Evolutionary conservation across 2,329 filamentous ascomycete genomes (phyloP).

Genomic region (Colletotrichum sp.): DNA sequence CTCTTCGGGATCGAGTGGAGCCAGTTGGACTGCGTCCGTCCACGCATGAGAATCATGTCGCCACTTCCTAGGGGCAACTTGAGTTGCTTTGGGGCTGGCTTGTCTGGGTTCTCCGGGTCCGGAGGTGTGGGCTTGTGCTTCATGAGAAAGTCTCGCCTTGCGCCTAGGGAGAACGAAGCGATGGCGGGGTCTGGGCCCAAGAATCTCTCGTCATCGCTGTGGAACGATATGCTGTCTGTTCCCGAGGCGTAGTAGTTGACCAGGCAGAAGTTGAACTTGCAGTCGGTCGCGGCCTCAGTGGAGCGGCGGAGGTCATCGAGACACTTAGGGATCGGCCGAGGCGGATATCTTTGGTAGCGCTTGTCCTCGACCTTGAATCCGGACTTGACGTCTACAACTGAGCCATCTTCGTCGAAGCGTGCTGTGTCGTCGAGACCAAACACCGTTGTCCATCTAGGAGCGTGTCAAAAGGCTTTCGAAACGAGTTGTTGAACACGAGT

Average conservation of each 20-base stretch:
- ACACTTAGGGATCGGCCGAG: constrained; percentile 74
- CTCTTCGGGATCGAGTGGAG: constrained; percentile 80
- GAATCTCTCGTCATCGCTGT: constrained; percentile 82
- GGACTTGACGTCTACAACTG: constrained; percentile 49
- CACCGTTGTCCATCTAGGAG: constrained; percentile 53
- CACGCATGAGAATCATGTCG: constrained; percentile 82
- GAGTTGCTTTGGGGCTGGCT: constrained; percentile 39
- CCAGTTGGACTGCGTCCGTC: constrained; percentile 77
- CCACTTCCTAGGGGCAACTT: constrained; percentile 66
- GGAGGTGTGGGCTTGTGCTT: constrained; percentile 72
- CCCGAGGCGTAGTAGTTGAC: constrained; percentile 86
- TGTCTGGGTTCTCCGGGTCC: constrained; percentile 12
- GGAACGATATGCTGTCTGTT: constrained; percentile 78
- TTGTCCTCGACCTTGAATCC: constrained; percentile 51
- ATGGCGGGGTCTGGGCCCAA: constrained; percentile 73
- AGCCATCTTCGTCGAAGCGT: constrained; percentile 53
- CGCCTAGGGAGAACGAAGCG: constrained; percentile 76
- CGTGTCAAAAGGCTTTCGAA: not conserved
- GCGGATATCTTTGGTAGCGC: constrained; percentile 58
- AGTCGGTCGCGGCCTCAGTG: constrained; percentile 70
- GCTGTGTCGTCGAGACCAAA: constrained; percentile 68
- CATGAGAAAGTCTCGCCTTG: constrained; percentile 76
- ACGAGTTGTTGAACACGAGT: not conserved
- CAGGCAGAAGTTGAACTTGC: constrained; percentile 77
- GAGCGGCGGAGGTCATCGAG: constrained; percentile 66